A percentile compares a stretch with the other conserved stretches of the same genome.
Conservation (phyloP, 208 protist species). For the Leishmania braziliensis region DNA sequence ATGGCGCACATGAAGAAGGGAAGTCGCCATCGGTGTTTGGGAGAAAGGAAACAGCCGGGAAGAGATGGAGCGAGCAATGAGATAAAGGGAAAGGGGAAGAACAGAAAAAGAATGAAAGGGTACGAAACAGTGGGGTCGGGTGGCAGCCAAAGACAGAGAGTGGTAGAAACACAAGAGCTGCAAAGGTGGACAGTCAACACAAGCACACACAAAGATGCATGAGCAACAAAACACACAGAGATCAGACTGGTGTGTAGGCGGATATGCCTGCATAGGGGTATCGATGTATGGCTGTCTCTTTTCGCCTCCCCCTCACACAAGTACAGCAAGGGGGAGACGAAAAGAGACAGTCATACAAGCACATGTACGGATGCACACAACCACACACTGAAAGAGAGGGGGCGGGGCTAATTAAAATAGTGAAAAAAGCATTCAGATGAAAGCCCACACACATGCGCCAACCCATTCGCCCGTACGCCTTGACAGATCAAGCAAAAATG, state of each 20-base stretch:
- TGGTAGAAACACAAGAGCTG: not conserved
- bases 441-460: not conserved
- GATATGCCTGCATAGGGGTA: not conserved
- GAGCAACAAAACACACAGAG: not conserved
- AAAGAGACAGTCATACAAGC: constrained; percentile 1
- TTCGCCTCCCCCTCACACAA: not conserved
- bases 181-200: not conserved
- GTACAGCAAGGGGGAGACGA: too few relatives aligned
- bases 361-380: not conserved
- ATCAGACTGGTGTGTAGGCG: not conserved
- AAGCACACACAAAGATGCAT: too few relatives aligned
- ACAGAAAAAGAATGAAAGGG: not conserved
- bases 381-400: not conserved
- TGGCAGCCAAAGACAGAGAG: not conserved
- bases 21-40: not conserved
- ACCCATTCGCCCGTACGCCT: not conserved
- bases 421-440: not conserved
- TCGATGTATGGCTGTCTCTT: not conserved
- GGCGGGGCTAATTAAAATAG: not conserved
- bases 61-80: not conserved
- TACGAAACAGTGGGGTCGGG: not conserved
- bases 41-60: not conserved
- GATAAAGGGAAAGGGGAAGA: not conserved
- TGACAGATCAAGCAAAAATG: not conserved
- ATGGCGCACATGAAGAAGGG: not conserved